Base-by-base conservation (phyloP, 768 basidiomycete genomes). In the Boletus rex-veris region DNA sequence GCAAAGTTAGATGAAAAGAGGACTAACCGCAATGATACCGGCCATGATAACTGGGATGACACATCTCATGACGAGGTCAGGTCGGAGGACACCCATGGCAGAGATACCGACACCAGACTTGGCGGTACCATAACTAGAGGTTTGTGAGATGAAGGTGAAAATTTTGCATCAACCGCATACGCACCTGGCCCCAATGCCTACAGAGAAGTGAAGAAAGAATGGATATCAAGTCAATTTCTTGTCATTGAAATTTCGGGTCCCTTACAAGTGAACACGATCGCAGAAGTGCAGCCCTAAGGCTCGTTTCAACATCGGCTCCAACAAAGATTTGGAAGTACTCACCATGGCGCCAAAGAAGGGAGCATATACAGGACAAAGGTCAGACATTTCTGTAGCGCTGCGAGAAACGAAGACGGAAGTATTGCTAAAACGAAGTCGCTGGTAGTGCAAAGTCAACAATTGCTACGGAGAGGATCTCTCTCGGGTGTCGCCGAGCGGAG, bases 291-390 rank as follows among this genome's bases (percentile, higher is more conserved):
- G 62, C 96, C 96, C 93, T 95, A 68, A 35, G 57, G 48, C 43
- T 12, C 18, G 16, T 7, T 48, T 68, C 42, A 65, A 55, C 46
- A 24, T 45, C 50, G 18, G 55, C 18, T 28, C 18, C 18, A 18
- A 48, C 19, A 38, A 26, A 28, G 0, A 33, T 45, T 45, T 28
- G 33, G 4, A 9, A 5, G 18, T 12, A 73, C 88, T 69, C 60
- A 91, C 93, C 91, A 97, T 93, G 53, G 90, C 92, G 65, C 92
- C 92, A 66, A 99, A 99, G 80, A 98, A 98, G 62, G 96, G 96
- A 53, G 96, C 90, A 74, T 98, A 98, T 49, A 96, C 93, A 18
- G 90, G 90, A 73, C 90, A 93, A 58, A 88, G 77, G 64, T 92
- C 90, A 67, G 88, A 83, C 84, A 87, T 87, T 55, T 52, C 44